Conservation (phyloP, 164 flowering plant genomes). For the Brasenia schreberi region DNA sequence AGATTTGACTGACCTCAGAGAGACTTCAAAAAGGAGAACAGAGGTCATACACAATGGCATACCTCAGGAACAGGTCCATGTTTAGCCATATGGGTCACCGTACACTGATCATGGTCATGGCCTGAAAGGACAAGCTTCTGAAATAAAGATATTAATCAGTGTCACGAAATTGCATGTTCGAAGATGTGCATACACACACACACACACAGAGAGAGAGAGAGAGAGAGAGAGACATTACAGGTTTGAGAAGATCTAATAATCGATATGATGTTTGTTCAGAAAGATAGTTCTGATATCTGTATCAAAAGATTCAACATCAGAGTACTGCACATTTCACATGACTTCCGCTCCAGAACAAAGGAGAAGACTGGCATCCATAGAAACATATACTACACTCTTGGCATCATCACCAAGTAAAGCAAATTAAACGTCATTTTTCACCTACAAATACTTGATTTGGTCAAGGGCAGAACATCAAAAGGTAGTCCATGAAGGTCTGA, state of each 20-base stretch:
- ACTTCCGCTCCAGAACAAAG: no score
- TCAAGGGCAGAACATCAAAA: no score
- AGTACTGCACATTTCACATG: neutral
- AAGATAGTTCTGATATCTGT: slow-evolving; percentile 85
- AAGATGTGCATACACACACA: no score
- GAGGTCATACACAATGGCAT: slow-evolving; percentile 1
- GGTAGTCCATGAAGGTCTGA: no score
- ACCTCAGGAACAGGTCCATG: slow-evolving; percentile 58
- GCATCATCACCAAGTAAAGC: no score
- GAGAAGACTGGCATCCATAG: no score
- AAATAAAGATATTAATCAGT: slow-evolving; percentile 4
- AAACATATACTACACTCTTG: no score
- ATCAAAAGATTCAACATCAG: slow-evolving; percentile 4
- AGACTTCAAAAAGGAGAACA: neutral
- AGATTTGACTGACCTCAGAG: neutral
- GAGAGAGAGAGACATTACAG: slow-evolving; percentile 33
- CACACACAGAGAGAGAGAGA: neutral
- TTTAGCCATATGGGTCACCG: slow-evolving; percentile 42
- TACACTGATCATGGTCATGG: slow-evolving; percentile 98
- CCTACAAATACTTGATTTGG: no score
- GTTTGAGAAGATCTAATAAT: slow-evolving; percentile 51
- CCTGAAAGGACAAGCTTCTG: slow-evolving; percentile 81
- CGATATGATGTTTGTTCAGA: slow-evolving; percentile 45
- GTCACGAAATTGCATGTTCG: no score
- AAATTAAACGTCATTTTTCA: no score